Conservation (phyloP, 176 grass and related monocot genomes). For the Areca catechu region DNA sequence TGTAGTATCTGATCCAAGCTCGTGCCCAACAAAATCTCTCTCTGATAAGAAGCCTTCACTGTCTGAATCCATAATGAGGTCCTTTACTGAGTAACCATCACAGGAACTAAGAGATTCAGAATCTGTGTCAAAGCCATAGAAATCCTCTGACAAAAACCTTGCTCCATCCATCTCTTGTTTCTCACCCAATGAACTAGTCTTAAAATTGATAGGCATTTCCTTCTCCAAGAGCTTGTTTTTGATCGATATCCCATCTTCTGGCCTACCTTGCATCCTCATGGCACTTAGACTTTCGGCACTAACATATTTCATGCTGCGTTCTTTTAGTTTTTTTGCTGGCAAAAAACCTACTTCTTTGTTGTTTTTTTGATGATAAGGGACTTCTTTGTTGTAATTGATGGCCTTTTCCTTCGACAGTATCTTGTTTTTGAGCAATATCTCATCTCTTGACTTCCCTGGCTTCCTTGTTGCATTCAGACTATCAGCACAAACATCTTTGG, state of each 20-base stretch:
- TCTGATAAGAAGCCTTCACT: conserved; percentile 82
- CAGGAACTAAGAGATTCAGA: conserved; percentile 58
- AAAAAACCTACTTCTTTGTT: too few species aligned
- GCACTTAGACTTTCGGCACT: too few species aligned
- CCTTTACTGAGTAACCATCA: conserved; percentile 92
- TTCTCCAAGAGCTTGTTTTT: conserved; percentile 2
- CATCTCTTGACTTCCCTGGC: background rate
- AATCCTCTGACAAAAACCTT: conserved; percentile 47
- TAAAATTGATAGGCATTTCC: conserved; percentile 6
- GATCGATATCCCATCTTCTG: conserved; percentile 5
- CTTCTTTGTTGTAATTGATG: background rate
- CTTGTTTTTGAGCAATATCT: too few species aligned
- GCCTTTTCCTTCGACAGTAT: too few species aligned
- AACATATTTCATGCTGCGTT: too few species aligned
- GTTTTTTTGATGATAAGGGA: too few species aligned
- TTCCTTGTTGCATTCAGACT: too few species aligned
- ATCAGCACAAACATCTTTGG: too few species aligned
- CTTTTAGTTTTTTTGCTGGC: too few species aligned
- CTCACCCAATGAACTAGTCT: conserved; percentile 19
- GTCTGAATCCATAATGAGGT: conserved; percentile 73
- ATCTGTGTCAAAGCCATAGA: conserved; percentile 66
- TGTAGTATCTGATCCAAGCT: conserved; percentile 9
- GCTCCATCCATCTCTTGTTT: conserved; percentile 1
- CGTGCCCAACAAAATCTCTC: conserved; percentile 32
- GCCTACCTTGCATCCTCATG: background rate